These are phyloP conservation scores for Dalbergia oliveri DNA, from an alignment of 306 rosid species.

Conservation along the genomic window DNA sequence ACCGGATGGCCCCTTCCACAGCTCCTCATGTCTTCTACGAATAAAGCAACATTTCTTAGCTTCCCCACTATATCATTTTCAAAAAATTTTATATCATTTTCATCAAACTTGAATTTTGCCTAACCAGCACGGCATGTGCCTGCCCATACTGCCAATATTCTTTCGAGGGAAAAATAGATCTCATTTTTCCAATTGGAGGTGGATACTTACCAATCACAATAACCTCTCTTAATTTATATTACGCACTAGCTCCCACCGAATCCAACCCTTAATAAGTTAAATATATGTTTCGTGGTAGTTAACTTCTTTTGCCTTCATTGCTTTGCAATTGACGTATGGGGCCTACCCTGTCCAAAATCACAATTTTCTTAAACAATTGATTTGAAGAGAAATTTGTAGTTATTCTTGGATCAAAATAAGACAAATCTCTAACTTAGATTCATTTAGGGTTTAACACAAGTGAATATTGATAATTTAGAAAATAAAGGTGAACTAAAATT, in stretches of 20 bases:
- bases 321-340: constrained; percentile 30
- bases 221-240: not conserved
- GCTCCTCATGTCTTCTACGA: constrained; percentile 58
- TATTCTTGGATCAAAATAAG: no score
- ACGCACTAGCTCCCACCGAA: not conserved
- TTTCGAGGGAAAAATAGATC: constrained; percentile 25
- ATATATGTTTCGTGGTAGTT: not conserved
- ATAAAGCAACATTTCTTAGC: constrained; percentile 54
- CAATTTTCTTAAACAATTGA: constrained; percentile 7
- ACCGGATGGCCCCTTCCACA: constrained; percentile 61
- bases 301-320: not conserved
- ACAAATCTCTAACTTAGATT: no score
- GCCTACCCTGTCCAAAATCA: constrained; percentile 28
- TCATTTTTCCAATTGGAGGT: constrained; percentile 19
- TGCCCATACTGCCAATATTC: constrained; percentile 62
- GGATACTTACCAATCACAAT: not conserved
- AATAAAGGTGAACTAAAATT: no score
- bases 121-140: constrained; percentile 68
- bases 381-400: not conserved
- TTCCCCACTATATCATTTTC: constrained; percentile 41
- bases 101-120: constrained; percentile 40
- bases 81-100: constrained; percentile 18
- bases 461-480: no score
- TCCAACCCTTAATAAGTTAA: constrained; percentile 12
- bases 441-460: no score